Evolutionary conservation across 345 rosid genomes (phyloP).

Genomic region (Eucalyptus camaldulensis): DNA sequence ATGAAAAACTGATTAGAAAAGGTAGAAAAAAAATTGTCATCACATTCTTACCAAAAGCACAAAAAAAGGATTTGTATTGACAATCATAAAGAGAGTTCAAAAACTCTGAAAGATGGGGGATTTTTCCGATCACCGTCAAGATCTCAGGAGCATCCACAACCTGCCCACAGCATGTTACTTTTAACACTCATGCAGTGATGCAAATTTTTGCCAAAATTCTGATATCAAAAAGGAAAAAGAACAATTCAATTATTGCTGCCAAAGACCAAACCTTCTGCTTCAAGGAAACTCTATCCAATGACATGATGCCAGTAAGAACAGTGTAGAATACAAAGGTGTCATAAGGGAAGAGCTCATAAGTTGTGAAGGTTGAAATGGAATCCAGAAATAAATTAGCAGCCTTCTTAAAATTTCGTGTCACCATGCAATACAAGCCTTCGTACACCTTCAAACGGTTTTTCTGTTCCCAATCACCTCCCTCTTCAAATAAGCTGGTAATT

Average conservation of each 20-base stretch:
- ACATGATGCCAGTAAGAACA: conserved; percentile 86
- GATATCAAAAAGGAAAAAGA: background rate
- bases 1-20: background rate
- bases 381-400: conserved; percentile 87
- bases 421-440: conserved; percentile 92
- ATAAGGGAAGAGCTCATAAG: conserved; percentile 91
- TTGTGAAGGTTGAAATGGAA: conserved; percentile 97
- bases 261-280: conserved; percentile 72
- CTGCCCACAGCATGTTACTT: conserved; percentile 16
- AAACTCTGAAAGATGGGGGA: conserved; percentile 81
- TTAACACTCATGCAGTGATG: background rate
- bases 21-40: background rate
- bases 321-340: conserved; percentile 96
- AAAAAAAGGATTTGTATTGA: conserved; percentile 85
- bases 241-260: background rate
- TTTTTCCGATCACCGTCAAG: conserved; percentile 92
- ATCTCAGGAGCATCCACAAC: conserved; percentile 99
- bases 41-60: conserved; percentile 69
- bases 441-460: conserved; percentile 96
- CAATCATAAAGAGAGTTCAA: conserved; percentile 89
- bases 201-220: background rate
- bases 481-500: conserved; percentile 79
- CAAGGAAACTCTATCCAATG: conserved; percentile 90
- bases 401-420: conserved; percentile 79
- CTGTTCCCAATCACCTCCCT: conserved; percentile 99